Conservation (phyloP, 352 stramenopile genomes). For the Pythium oligandrum region DNA sequence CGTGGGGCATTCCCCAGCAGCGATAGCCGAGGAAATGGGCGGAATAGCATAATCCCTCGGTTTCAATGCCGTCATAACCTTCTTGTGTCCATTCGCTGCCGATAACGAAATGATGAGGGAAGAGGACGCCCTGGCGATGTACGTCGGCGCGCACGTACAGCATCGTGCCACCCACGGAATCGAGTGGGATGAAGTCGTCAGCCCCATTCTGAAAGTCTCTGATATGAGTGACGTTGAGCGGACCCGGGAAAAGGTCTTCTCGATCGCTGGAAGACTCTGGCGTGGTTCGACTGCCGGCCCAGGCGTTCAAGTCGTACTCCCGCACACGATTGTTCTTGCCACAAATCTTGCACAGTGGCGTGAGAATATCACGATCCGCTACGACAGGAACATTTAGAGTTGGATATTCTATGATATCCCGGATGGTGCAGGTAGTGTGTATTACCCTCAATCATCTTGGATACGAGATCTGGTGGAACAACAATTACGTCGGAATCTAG, state of each 20-base stretch:
- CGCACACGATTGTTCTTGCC: constrained; percentile 5
- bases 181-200: constrained; percentile 22
- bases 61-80: constrained; percentile 48
- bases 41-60: constrained; percentile 38
- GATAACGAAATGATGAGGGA: constrained; percentile 37
- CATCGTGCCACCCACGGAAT: constrained; percentile 46
- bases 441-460: constrained; percentile 27
- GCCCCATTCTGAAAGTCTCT: constrained; percentile 6
- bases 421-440: background rate
- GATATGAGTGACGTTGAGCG: constrained; percentile 5
- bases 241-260: constrained; percentile 8
- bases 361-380: too few species aligned
- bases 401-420: constrained; percentile 18
- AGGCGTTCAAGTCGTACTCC: constrained; percentile 27
- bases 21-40: constrained; percentile 45
- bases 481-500: constrained; percentile 33
- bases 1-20: constrained; percentile 46
- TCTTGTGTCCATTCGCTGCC: constrained; percentile 31
- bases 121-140: constrained; percentile 40
- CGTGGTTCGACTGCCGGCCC: constrained; percentile 14
- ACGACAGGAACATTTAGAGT: too few species aligned
- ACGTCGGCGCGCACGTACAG: constrained; percentile 43
- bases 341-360: too few species aligned
- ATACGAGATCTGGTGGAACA: constrained; percentile 20
- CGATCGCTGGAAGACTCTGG: constrained; percentile 2